A percentile compares a stretch with the other conserved stretches of the same genome.
phyloP scores from a whole-genome alignment of 2,329 filamentous ascomycete genomes.

The Elsinoe batatas region DNA sequence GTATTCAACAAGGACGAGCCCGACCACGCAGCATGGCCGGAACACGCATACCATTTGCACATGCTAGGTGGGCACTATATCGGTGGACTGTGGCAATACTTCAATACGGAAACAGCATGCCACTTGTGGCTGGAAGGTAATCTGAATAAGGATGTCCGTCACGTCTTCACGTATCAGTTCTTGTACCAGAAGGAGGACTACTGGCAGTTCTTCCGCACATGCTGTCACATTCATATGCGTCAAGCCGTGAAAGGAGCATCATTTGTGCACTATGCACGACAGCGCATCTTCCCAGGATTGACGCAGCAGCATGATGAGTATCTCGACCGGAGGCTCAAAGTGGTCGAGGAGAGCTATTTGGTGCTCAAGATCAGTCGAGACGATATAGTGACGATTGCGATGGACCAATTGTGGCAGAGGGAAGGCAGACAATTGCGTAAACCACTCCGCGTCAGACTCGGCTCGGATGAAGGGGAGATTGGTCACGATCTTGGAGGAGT shows the following conservation, averaged over 20 bases:
- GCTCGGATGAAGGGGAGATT: conserved; percentile 68
- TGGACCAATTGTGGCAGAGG: conserved; percentile 83
- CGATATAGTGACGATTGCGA: conserved; percentile 36
- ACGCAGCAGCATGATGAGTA: conserved; percentile 15
- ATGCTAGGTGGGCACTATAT: conserved; percentile 56
- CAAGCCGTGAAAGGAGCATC: conserved; percentile 14
- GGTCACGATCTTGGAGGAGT: conserved; percentile 91
- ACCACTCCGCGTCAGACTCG: conserved; percentile 80
- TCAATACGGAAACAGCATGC: conserved; percentile 67
- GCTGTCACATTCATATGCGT: conserved; percentile 80
- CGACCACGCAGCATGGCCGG: conserved; percentile 5
- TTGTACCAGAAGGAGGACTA: conserved; percentile 65
- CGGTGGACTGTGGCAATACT: conserved; percentile 62
- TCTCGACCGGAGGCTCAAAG: conserved; percentile 26
- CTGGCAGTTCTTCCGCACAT: conserved; percentile 74
- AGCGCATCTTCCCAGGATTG: not conserved
- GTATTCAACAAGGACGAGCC: not conserved
- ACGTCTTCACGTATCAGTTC: conserved; percentile 72
- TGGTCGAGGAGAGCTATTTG: conserved; percentile 31
- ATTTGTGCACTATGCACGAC: conserved; percentile 12
- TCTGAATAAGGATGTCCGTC: conserved; percentile 53
- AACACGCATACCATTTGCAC: conserved; percentile 17
- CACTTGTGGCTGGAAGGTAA: conserved; percentile 57
- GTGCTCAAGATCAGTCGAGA: conserved; percentile 36
- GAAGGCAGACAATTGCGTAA: conserved; percentile 72